Evolutionary conservation across 164 flowering plant genomes (phyloP).

Genomic region (Berberis thunbergii): DNA sequence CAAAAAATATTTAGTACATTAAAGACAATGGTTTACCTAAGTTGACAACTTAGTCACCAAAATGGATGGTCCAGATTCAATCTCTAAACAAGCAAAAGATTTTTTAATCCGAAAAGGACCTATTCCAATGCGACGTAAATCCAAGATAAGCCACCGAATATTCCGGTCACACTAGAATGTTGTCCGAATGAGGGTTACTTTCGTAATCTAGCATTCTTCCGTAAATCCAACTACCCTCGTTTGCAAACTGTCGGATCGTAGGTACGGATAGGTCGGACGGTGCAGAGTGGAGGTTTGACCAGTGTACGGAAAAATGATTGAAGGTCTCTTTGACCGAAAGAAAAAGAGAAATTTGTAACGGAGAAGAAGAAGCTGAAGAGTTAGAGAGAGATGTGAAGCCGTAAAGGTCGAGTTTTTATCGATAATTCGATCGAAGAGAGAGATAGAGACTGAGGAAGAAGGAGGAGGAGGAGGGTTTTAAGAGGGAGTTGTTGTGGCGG

Average conservation of each 20-base stretch:
- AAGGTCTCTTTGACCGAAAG: slow-evolving; percentile 6
- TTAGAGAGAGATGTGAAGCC: background rate
- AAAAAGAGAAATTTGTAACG: background rate
- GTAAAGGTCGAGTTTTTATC: background rate
- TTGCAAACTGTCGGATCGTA: background rate
- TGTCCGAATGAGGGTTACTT: background rate
- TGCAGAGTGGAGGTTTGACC: no score
- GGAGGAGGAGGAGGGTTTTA: slow-evolving; percentile 2
- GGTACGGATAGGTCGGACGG: slow-evolving; percentile 17
- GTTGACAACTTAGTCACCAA: no score
- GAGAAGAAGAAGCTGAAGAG: background rate
- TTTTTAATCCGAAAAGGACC: no score
- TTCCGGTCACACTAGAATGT: slow-evolving; percentile 4
- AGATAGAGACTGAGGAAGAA: background rate
- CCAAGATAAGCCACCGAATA: slow-evolving; percentile 4
- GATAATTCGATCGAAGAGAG: background rate
- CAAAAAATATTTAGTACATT: no score
- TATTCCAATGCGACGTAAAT: no score
- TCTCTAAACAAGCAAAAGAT: no score
- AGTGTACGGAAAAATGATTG: slow-evolving; percentile 29
- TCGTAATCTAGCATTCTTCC: background rate
- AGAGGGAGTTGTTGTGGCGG: slow-evolving; percentile 10
- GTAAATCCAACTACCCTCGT: background rate
- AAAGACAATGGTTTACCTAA: no score
- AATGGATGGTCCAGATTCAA: no score